A percentile compares a stretch with the other conserved stretches of the same genome.
phyloP scores from a whole-genome alignment of 495 filamentous ascomycete genomes.

The Astrothelium macrocarpum region DNA sequence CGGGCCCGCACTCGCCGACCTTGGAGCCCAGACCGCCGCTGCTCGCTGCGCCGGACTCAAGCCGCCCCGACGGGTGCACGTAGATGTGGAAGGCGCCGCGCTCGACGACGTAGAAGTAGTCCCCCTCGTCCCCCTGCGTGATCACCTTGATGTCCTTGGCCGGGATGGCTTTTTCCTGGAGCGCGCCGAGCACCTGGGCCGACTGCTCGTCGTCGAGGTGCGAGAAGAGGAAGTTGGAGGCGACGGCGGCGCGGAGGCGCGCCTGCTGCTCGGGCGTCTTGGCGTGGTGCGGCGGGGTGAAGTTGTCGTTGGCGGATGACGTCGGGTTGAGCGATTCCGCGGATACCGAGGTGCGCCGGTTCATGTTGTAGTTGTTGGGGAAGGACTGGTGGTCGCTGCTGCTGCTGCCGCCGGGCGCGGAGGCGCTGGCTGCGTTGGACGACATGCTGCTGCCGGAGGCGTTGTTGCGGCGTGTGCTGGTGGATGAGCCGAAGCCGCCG shows the following conservation, averaged over 20 bases:
- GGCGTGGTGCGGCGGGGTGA: conserved; percentile 73
- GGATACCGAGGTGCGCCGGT: conserved; percentile 88
- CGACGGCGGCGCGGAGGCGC: conserved; percentile 72
- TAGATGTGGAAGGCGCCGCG: conserved; percentile 83
- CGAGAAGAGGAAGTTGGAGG: conserved; percentile 85
- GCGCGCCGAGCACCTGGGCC: conserved; percentile 73
- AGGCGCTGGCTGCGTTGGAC: background rate
- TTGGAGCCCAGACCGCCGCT: conserved; percentile 75
- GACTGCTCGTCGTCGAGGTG: conserved; percentile 90
- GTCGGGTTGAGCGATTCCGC: conserved; percentile 91
- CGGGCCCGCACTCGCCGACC: conserved; percentile 73
- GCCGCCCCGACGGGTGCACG: conserved; percentile 68
- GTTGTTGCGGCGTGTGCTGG: conserved; percentile 7
- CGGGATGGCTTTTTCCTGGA: conserved; percentile 91
- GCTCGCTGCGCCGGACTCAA: conserved; percentile 76
- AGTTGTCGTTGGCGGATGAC: conserved; percentile 72
- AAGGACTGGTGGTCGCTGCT: conserved; percentile 55
- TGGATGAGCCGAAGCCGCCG: conserved; percentile 18
- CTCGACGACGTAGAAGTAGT: conserved; percentile 97
- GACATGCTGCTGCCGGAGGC: background rate
- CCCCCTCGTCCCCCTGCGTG: conserved; percentile 87
- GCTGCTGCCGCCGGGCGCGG: too few relatives aligned
- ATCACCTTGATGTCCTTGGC: conserved; percentile 95
- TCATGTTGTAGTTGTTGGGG: conserved; percentile 87
- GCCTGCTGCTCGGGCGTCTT: conserved; percentile 73